Evolutionary conservation across 768 basidiomycete genomes (phyloP).

Genomic region (Leccinum truebloodii): DNA sequence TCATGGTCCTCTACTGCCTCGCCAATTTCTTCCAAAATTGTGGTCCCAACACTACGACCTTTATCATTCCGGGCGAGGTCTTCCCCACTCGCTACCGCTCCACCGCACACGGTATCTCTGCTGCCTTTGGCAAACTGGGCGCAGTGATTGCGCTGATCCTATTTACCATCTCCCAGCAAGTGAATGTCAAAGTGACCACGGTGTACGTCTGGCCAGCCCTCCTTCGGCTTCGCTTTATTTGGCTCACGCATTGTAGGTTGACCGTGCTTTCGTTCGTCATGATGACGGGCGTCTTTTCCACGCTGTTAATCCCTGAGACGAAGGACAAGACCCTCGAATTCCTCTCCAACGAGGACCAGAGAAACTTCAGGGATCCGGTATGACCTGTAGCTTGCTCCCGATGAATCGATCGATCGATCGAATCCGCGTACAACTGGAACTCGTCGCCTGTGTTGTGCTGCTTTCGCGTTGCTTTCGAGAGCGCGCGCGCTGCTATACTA

Average conservation of each 20-base stretch:
- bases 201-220: constrained; percentile 1
- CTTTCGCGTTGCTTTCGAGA: background rate
- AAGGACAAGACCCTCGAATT: constrained; percentile 61
- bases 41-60: constrained; percentile 76
- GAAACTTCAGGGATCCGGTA: background rate
- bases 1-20: constrained; percentile 77
- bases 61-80: constrained; percentile 74
- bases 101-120: constrained; percentile 79
- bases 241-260: constrained; percentile 28
- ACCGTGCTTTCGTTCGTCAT: constrained; percentile 81
- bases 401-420: background rate
- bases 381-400: background rate
- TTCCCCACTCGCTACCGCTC: constrained; percentile 88
- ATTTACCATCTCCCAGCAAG: background rate
- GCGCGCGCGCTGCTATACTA: background rate
- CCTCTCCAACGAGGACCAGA: constrained; percentile 55
- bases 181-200: background rate
- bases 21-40: constrained; percentile 88
- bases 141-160: constrained; percentile 72
- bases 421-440: background rate
- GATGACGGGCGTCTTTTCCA: constrained; percentile 78
- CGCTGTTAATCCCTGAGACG: constrained; percentile 75
- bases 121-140: constrained; percentile 78
- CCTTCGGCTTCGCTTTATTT: background rate
- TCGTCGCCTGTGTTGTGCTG: background rate